Conservation (phyloP, 2,329 filamentous ascomycete genomes). For the Monosporascus sp. region DNA sequence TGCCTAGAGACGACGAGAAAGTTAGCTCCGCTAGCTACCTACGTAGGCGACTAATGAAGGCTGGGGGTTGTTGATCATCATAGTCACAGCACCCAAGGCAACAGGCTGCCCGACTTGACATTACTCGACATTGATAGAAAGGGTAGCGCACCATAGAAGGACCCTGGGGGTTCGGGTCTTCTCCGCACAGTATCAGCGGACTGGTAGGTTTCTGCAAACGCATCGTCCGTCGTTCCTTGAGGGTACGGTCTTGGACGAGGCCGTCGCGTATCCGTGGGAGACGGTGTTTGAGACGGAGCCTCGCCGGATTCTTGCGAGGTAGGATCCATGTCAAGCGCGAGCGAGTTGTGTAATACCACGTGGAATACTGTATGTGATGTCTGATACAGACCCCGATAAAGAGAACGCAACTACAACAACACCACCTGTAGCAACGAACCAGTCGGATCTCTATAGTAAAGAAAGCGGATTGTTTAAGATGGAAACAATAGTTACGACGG, state of each 20-base stretch:
- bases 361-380: not conserved
- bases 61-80: not conserved
- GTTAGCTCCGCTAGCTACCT: conserved; percentile 16
- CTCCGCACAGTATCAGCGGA: conserved; percentile 56
- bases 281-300: conserved; percentile 32
- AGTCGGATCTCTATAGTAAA: too few relatives aligned
- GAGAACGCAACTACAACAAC: not conserved
- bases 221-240: conserved; percentile 34
- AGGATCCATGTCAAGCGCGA: conserved; percentile 37
- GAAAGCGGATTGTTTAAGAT: too few relatives aligned
- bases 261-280: conserved; percentile 47
- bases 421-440: not conserved
- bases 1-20: conserved; percentile 21
- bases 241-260: conserved; percentile 28
- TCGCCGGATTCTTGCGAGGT: conserved; percentile 32
- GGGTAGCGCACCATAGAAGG: conserved; percentile 46
- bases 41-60: not conserved
- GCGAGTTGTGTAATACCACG: not conserved
- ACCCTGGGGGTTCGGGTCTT: conserved; percentile 48
- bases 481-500: too few relatives aligned
- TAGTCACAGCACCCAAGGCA: not conserved
- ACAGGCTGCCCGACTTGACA: not conserved
- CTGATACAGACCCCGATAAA: not conserved
- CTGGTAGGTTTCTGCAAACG: conserved; percentile 48
- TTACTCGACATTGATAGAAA: not conserved